Conservation (phyloP, 1,284 basidiomycete genomes). For the Ceratobasidium papillatum region DNA sequence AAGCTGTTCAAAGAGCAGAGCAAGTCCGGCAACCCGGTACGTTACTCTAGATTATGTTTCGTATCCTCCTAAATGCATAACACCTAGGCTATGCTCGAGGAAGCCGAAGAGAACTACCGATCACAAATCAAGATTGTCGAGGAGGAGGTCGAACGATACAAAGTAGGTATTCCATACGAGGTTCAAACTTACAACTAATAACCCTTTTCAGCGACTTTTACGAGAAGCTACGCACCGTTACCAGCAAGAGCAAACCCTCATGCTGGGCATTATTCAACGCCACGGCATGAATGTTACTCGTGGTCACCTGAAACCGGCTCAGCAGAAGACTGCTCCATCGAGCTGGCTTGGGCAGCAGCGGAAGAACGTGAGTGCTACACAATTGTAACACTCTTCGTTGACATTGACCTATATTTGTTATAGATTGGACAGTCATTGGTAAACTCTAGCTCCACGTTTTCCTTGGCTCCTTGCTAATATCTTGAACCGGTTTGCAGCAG, state of each 20-base stretch:
- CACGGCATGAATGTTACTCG: slow-evolving; percentile 45
- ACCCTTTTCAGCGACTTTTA: slow-evolving; percentile 25
- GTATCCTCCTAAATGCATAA: slow-evolving; percentile 40
- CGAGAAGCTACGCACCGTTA: slow-evolving; percentile 47
- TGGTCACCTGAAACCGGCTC: slow-evolving; percentile 44
- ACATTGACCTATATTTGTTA: not conserved
- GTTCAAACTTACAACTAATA: slow-evolving; percentile 16
- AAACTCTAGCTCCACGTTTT: not conserved
- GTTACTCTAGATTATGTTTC: not conserved
- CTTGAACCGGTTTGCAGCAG: slow-evolving; percentile 11
- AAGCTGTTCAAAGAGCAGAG: slow-evolving; percentile 76
- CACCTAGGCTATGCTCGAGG: slow-evolving; percentile 67
- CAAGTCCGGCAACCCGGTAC: slow-evolving; percentile 27
- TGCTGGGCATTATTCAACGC: slow-evolving; percentile 49
- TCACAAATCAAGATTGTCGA: slow-evolving; percentile 75
- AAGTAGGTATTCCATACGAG: slow-evolving; percentile 57
- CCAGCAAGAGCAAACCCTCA: slow-evolving; percentile 49
- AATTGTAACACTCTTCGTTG: not conserved
- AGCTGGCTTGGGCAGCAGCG: slow-evolving; percentile 51
- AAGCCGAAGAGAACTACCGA: slow-evolving; percentile 73
- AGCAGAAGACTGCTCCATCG: slow-evolving; percentile 41
- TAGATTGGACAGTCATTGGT: slow-evolving; percentile 40
- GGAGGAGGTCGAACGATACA: slow-evolving; percentile 70
- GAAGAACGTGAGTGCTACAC: slow-evolving; percentile 23
- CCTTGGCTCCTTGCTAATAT: not conserved